phyloP scores from a whole-genome alignment of 257 asterid species.

The Solanum neorickii region DNA sequence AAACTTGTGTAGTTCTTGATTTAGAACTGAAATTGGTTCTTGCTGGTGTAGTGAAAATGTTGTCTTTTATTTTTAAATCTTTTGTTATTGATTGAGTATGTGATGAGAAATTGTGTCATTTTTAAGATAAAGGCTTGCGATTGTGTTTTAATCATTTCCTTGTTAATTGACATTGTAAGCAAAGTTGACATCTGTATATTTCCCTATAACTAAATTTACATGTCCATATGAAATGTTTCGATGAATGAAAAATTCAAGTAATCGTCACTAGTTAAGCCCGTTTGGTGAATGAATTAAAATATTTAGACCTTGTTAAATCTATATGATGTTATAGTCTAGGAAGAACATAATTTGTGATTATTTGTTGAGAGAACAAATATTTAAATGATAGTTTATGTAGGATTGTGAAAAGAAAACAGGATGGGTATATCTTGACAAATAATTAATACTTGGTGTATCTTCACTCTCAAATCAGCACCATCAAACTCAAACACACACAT shows the following conservation, averaged over 20 bases:
- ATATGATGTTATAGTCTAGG: not conserved
- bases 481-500: not conserved
- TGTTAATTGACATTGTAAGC: not conserved
- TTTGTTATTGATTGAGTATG: not conserved
- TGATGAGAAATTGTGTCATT: not conserved
- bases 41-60: not conserved
- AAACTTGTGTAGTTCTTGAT: not conserved
- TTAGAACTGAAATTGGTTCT: not conserved
- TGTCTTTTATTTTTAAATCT: not conserved
- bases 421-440: not conserved
- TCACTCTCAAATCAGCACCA: not conserved
- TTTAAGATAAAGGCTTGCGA: not conserved
- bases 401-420: not conserved
- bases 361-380: not conserved
- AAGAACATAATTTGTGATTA: not conserved
- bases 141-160: not conserved
- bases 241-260: not conserved
- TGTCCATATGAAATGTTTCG: not conserved
- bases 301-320: not conserved
- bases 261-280: not conserved
- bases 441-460: not conserved
- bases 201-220: not conserved
- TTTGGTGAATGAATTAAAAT: not conserved
- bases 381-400: not conserved
- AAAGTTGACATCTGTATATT: not conserved